Percentiles rank a stretch among this genome's conserved stretches.
phyloP scores from a whole-genome alignment of 1,284 basidiomycete genomes.

The Trichosporon inkin region DNA sequence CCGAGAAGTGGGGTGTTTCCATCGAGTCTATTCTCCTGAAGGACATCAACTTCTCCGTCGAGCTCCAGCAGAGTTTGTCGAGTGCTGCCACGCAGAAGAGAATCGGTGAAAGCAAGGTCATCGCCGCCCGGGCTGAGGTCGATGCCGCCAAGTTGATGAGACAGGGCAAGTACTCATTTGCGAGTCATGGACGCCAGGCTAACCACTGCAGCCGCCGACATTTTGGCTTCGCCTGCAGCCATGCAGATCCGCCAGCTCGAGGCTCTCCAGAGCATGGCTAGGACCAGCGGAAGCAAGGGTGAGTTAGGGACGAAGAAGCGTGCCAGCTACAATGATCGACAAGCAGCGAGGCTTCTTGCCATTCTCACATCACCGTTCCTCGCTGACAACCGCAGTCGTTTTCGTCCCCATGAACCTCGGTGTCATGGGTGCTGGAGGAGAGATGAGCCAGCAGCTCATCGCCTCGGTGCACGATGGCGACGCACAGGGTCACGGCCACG shows the following conservation, averaged over 20 bases:
- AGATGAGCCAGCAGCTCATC: conserved; percentile 38
- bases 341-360: too few species aligned
- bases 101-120: conserved; percentile 88
- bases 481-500: conserved; percentile 4
- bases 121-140: conserved; percentile 92
- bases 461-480: conserved; percentile 27
- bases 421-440: conserved; percentile 43
- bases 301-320: conserved; percentile 60
- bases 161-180: conserved; percentile 43
- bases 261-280: conserved; percentile 68
- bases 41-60: conserved; percentile 79
- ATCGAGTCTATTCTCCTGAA: conserved; percentile 82
- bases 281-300: conserved; percentile 75
- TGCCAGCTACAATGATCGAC: too few species aligned
- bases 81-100: conserved; percentile 87
- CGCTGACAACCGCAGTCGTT: conserved; percentile 7
- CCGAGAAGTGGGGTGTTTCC: conserved; percentile 81
- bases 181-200: not conserved
- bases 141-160: conserved; percentile 91
- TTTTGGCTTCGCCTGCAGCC: conserved; percentile 84
- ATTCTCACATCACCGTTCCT: not conserved
- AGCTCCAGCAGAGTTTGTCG: conserved; percentile 86
- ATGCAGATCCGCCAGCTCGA: conserved; percentile 97
- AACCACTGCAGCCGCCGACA: conserved; percentile 50
- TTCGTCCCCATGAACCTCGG: conserved; percentile 49